These are phyloP conservation scores for Starmerella potacharoeniae DNA, from an alignment of 805 yeast genomes.

Conservation along the genomic window DNA sequence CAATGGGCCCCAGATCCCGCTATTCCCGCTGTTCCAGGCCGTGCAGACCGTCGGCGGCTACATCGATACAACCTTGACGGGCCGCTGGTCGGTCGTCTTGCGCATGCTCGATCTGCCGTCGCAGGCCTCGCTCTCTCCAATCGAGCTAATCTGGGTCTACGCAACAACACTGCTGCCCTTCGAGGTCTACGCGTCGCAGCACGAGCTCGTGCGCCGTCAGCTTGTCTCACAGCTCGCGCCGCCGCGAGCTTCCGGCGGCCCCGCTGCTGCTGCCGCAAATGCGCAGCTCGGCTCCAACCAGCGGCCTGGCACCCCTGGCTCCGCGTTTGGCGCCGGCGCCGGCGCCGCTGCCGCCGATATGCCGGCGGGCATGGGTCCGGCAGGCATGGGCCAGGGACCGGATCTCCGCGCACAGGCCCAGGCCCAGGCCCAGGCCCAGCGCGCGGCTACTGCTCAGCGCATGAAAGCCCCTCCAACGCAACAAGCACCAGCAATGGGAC, in stretches of 20 bases:
- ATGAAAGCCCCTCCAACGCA: not conserved
- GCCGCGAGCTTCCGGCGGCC: not conserved
- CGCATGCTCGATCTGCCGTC: constrained; percentile 12
- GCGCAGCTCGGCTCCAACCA: not conserved
- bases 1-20: constrained; percentile 8
- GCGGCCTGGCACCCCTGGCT: not conserved
- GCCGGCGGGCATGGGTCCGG: too few species aligned
- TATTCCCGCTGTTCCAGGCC: constrained; percentile 15
- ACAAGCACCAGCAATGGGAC: not conserved
- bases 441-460: not conserved
- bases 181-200: constrained; percentile 14
- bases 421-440: not conserved
- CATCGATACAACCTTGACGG: constrained; percentile 10
- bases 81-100: constrained; percentile 15
- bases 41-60: constrained; percentile 18
- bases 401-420: not conserved
- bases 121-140: constrained; percentile 1
- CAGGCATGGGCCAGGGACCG: not conserved
- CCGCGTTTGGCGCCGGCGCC: not conserved
- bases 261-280: not conserved
- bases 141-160: constrained; percentile 18
- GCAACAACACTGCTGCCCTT: constrained; percentile 19
- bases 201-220: constrained; percentile 12
- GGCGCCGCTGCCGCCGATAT: not conserved
- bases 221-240: constrained; percentile 9